These are phyloP conservation scores for Ogataea methylovora DNA, from an alignment of 805 yeast genomes.

Conservation along the genomic window DNA sequence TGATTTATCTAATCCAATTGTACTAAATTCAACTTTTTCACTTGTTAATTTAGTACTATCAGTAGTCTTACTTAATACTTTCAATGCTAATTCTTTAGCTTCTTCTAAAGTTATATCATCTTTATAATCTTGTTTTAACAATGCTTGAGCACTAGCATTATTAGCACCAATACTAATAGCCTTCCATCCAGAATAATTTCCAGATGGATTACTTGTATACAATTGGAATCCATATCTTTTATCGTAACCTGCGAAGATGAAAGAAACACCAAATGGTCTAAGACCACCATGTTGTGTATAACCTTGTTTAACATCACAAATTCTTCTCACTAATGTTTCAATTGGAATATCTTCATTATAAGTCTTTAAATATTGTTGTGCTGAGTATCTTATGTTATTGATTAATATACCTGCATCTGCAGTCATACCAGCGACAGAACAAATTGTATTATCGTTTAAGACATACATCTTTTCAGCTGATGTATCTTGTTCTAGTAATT, in stretches of 20 bases:
- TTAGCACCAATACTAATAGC: constrained; percentile 97
- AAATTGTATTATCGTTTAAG: constrained; percentile 59
- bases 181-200: constrained; percentile 97
- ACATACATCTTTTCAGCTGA: constrained; percentile 88
- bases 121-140: constrained; percentile 90
- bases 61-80: constrained; percentile 89
- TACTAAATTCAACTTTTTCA: constrained; percentile 91
- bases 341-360: constrained; percentile 94
- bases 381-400: constrained; percentile 75
- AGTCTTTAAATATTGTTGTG: constrained; percentile 78
- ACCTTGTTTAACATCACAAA: constrained; percentile 94
- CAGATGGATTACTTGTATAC: constrained; percentile 94
- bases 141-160: constrained; percentile 91
- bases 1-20: constrained; percentile 43
- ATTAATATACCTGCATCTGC: constrained; percentile 93
- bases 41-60: constrained; percentile 79
- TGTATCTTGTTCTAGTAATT: constrained; percentile 88
- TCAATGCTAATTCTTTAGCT: constrained; percentile 82
- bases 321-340: constrained; percentile 76
- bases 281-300: constrained; percentile 98
- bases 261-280: constrained; percentile 97
- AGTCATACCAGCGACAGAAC: constrained; percentile 97
- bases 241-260: constrained; percentile 93
- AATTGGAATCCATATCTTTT: constrained; percentile 85
- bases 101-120: constrained; percentile 66